Percentiles rank a stretch among this genome's conserved stretches.
Conservation (phyloP, 495 filamentous ascomycete species). For the Aspergillus mulundensis region DNA sequence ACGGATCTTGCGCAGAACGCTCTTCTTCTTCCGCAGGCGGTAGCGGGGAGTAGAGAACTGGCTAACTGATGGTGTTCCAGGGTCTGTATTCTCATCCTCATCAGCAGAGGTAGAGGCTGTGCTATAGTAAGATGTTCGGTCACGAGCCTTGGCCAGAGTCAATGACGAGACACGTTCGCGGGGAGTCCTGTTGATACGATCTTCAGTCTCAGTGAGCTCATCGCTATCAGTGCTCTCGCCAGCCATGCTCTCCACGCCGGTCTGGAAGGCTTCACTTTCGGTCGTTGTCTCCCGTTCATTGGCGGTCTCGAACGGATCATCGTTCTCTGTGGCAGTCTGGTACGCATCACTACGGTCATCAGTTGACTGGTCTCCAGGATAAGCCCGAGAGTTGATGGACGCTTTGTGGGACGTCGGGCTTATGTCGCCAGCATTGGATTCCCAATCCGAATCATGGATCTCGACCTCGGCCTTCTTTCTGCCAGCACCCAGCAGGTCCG, state of each 20-base stretch:
- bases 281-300: slow-evolving; percentile 70
- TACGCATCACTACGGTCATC: slow-evolving; percentile 62
- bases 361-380: slow-evolving; percentile 24
- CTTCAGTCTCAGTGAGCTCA: slow-evolving; percentile 85
- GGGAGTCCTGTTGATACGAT: slow-evolving; percentile 43
- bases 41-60: slow-evolving; percentile 62
- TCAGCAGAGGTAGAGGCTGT: slow-evolving; percentile 87
- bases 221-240: slow-evolving; percentile 67
- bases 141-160: slow-evolving; percentile 44
- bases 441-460: slow-evolving; percentile 80
- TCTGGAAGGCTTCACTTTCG: slow-evolving; percentile 93
- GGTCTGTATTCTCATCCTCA: slow-evolving; percentile 59
- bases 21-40: slow-evolving; percentile 64
- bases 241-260: slow-evolving; percentile 75
- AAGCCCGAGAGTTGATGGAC: slow-evolving; percentile 16
- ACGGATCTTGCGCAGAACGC: slow-evolving; percentile 58
- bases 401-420: slow-evolving; percentile 43
- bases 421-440: slow-evolving; percentile 60
- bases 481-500: slow-evolving; percentile 72
- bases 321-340: slow-evolving; percentile 80
- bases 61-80: slow-evolving; percentile 55
- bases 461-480: slow-evolving; percentile 73
- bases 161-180: slow-evolving; percentile 41
- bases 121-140: slow-evolving; percentile 71
- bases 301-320: slow-evolving; percentile 78